Conservation (phyloP, 1,139 yeast species). For the Geotrichum reessii region DNA sequence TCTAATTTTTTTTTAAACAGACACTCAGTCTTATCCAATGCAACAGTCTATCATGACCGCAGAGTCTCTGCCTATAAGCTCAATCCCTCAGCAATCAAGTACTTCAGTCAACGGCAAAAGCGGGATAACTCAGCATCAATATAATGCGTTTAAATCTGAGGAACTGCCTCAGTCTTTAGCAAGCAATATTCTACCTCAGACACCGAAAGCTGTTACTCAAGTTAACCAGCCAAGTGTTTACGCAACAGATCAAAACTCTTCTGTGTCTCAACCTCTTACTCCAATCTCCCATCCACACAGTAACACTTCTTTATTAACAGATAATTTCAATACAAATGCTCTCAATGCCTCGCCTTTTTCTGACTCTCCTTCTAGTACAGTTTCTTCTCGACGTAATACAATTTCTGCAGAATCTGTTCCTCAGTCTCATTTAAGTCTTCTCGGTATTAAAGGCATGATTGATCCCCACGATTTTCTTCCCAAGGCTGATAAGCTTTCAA, state of each 20-base stretch:
- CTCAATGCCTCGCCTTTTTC: not conserved
- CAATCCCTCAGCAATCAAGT: not conserved
- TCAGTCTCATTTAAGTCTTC: not conserved
- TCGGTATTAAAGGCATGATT: not conserved
- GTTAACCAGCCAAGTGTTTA: not conserved
- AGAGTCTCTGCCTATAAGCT: not conserved
- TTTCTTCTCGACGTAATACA: not conserved
- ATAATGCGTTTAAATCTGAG: not conserved
- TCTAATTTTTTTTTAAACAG: not conserved
- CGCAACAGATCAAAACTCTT: not conserved
- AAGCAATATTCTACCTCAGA: not conserved
- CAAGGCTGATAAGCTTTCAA: not conserved
- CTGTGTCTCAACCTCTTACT: not conserved
- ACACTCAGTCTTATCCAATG: not conserved
- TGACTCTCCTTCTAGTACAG: not conserved
- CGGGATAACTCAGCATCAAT: not conserved
- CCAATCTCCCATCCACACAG: not conserved
- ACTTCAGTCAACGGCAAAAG: not conserved
- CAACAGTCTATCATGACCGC: not conserved
- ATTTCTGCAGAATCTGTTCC: not conserved
- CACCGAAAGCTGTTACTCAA: not conserved
- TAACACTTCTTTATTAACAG: not conserved
- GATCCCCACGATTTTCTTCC: not conserved
- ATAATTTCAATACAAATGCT: not conserved
- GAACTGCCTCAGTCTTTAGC: not conserved